These are phyloP conservation scores for Uronychia binucleata DNA, from an alignment of 73 alveolate species.

Conservation along the genomic window DNA sequence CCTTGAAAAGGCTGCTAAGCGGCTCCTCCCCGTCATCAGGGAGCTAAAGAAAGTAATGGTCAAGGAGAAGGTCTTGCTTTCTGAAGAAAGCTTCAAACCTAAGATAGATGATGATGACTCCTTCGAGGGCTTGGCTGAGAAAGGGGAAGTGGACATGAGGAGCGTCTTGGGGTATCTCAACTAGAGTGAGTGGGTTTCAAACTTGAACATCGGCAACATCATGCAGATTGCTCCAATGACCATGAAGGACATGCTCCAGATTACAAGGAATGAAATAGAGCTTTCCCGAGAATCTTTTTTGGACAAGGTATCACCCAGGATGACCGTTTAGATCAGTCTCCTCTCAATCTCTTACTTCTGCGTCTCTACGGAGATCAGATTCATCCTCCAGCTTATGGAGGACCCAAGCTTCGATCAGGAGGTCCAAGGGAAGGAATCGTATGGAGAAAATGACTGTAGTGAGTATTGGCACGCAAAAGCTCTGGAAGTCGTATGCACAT, in stretches of 20 bases:
- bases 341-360: slow-evolving; percentile 81
- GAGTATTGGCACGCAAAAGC: slow-evolving; percentile 87
- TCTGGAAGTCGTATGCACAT: slow-evolving; percentile 69
- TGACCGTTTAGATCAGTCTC: slow-evolving; percentile 27
- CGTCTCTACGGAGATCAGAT: slow-evolving; percentile 82
- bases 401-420: slow-evolving; percentile 3
- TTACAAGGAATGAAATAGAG: slow-evolving; percentile 76
- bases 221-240: slow-evolving; percentile 79
- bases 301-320: slow-evolving; percentile 71
- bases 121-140: no score
- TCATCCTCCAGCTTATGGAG: slow-evolving; percentile 42
- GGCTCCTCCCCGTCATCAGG: slow-evolving; percentile 17
- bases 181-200: slow-evolving; percentile 77
- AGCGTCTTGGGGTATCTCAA: slow-evolving; percentile 58
- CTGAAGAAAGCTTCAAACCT: background rate
- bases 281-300: slow-evolving; percentile 78
- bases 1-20: slow-evolving; percentile 26
- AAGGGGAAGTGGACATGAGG: slow-evolving; percentile 58
- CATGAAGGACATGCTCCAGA: slow-evolving; percentile 70
- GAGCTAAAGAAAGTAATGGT: background rate
- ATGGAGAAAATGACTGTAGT: no score
- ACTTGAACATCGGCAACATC: slow-evolving; percentile 81
- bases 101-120: no score
- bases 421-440: slow-evolving; percentile 46
- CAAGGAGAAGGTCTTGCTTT: slow-evolving; percentile 2